Base-by-base conservation (phyloP, 306 rosid genomes). In the Herpetospermum pedunculosum region DNA sequence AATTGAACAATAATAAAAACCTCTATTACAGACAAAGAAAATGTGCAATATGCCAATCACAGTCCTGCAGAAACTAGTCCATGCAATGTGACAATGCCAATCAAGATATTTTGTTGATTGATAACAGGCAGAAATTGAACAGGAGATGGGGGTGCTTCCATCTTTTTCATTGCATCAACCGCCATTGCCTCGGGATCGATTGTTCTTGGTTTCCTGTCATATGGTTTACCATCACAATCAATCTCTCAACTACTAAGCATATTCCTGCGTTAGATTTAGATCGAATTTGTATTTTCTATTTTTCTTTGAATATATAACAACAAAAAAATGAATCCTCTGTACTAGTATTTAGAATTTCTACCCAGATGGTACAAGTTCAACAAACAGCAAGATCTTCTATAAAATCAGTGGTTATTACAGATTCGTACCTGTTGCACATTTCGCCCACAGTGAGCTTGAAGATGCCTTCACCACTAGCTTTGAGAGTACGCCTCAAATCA, bases 101-200 rank as follows among this genome's bases (percentile, higher is more conserved):
- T 92, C 86, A 95, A 49, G 18, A 70, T 41, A 74, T 73, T 88
- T 67, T 85, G 79, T 54, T 82, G 82, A 77, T 85, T 82, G 67
- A 89, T 77, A 29, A 95, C 99, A 1, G 99, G 97, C 86, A 95
- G 87, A 83, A 95, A 95, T 72, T 91, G 99, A 21, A 95, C 99
- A 9, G 96, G 88, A 43, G 97, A 95, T 47, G 99, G 97, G 8
- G 99, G 90, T 13, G 96, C 97, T 83, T 95, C 99, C 97, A 95
- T 95, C 86, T 87, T 95, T 86, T 92, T 85, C 99, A 89, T 95
- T 53, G 99, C 99, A 2, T 87, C 90, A 25, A 95, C 99, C 0
- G 99, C 97, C 99, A 91, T 91, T 0, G 92, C 87, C 21, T 92
- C 96, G 8, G 92, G 89, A 40, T 86, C 82, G 8, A 95, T 88